These are phyloP conservation scores for Beauveria caledonica DNA, from an alignment of 2,329 filamentous ascomycete species.

Conservation along the genomic window DNA sequence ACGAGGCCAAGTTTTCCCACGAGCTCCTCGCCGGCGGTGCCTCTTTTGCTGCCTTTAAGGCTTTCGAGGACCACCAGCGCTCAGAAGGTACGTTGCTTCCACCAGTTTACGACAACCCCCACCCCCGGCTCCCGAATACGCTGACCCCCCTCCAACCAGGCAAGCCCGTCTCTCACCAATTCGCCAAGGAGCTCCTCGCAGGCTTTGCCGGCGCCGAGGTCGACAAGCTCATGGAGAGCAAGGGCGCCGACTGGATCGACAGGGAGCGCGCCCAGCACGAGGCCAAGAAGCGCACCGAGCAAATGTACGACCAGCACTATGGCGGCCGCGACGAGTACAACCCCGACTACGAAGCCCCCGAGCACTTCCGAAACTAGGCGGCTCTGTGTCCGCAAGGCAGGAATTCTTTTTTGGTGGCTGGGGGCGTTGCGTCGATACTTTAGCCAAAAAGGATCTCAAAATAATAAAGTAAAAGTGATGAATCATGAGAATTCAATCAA, in stretches of 20 bases:
- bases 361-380: constrained; percentile 1
- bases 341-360: constrained; percentile 24
- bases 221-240: constrained; percentile 66
- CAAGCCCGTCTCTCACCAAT: constrained; percentile 58
- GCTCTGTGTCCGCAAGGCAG: no score
- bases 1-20: constrained; percentile 60
- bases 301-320: constrained; percentile 58
- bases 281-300: constrained; percentile 48
- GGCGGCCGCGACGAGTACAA: constrained; percentile 43
- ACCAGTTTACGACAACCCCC: no score
- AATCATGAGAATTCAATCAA: not conserved
- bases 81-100: constrained; percentile 46
- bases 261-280: constrained; percentile 49
- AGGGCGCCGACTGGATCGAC: constrained; percentile 55
- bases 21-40: constrained; percentile 69
- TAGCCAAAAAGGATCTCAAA: not conserved
- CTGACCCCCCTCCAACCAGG: not conserved
- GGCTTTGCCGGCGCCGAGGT: constrained; percentile 67
- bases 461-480: not conserved
- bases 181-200: constrained; percentile 70
- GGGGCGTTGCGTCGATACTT: no score
- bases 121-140: no score
- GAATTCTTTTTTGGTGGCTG: no score
- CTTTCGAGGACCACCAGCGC: constrained; percentile 69
- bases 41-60: constrained; percentile 72